Conservation (phyloP, 352 stramenopile genomes). For the Phytophthora agathidicida region DNA sequence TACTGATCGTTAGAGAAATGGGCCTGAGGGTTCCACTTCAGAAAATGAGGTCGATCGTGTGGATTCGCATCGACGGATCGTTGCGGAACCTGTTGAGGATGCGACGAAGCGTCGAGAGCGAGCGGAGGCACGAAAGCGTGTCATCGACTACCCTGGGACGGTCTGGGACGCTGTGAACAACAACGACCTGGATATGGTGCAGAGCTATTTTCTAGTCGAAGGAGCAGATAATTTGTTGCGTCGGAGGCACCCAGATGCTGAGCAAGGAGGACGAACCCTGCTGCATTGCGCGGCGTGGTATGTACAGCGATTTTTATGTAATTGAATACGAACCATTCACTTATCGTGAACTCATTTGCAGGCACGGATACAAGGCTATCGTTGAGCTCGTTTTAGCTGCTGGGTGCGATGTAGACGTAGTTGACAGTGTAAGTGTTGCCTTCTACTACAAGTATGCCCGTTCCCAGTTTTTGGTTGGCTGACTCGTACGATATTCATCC, state of each 20-base stretch:
- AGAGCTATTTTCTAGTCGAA: slow-evolving; percentile 71
- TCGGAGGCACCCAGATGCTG: slow-evolving; percentile 42
- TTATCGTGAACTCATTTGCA: too few species aligned
- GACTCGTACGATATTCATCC: too few species aligned
- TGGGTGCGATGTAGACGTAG: slow-evolving; percentile 52
- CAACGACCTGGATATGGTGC: slow-evolving; percentile 58
- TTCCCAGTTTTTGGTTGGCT: too few species aligned
- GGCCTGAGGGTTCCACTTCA: background rate
- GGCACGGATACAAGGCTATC: slow-evolving; percentile 37
- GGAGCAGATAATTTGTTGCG: slow-evolving; percentile 47
- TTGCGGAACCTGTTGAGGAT: slow-evolving; percentile 31
- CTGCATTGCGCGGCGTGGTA: slow-evolving; percentile 75
- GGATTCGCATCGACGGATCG: slow-evolving; percentile 3
- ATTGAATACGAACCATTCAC: too few species aligned
- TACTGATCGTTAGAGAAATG: background rate
- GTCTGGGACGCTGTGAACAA: slow-evolving; percentile 59
- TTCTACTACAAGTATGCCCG: too few species aligned
- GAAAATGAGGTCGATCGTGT: slow-evolving; percentile 1
- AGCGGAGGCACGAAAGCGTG: slow-evolving; percentile 54
- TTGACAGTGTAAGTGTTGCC: slow-evolving; percentile 57
- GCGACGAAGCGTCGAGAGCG: slow-evolving; percentile 44
- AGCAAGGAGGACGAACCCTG: slow-evolving; percentile 64
- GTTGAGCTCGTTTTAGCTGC: slow-evolving; percentile 49
- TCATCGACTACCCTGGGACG: slow-evolving; percentile 60
- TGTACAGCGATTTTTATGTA: background rate